A percentile compares a stretch with the other conserved stretches of the same genome.
Conservation (phyloP, 345 rosid genomes). For the Populus pruinosa region DNA sequence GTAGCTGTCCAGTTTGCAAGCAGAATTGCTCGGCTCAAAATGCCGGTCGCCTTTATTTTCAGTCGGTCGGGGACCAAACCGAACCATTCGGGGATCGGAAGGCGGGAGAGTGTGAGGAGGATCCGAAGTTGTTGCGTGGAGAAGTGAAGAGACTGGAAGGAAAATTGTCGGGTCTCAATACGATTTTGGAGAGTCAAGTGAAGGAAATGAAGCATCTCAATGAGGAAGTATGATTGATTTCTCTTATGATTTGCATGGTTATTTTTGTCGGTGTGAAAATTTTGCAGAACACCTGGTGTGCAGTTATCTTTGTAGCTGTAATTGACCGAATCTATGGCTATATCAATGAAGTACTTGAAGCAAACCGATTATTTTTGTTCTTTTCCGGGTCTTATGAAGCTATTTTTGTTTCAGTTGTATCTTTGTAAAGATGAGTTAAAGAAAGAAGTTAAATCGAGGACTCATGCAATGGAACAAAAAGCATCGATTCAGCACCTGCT, state of each 20-base stretch:
- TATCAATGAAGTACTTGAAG: background rate
- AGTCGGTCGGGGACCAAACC: conserved; percentile 59
- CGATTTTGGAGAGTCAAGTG: conserved; percentile 43
- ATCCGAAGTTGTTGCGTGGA: conserved; percentile 47
- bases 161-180: conserved; percentile 49
- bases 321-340: background rate
- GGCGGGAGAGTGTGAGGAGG: conserved; percentile 35
- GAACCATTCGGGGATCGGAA: conserved; percentile 35
- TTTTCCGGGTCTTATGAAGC: background rate
- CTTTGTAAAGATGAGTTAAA: conserved; percentile 43
- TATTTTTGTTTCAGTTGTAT: conserved; percentile 46
- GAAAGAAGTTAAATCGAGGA: conserved; percentile 48
- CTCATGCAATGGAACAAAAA: conserved; percentile 58
- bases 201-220: conserved; percentile 50
- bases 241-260: background rate
- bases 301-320: background rate
- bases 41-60: conserved; percentile 73
- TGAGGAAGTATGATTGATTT: conserved; percentile 45
- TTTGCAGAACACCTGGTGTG: background rate
- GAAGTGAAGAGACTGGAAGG: conserved; percentile 60
- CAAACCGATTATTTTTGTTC: background rate
- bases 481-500: conserved; percentile 43
- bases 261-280: background rate
- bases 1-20: conserved; percentile 86
- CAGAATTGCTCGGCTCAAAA: conserved; percentile 50